Percentiles rank a stretch among this genome's conserved stretches.
These are phyloP conservation scores for Candida krabiensis DNA, from an alignment of 805 yeast species.

Conservation along the genomic window DNA sequence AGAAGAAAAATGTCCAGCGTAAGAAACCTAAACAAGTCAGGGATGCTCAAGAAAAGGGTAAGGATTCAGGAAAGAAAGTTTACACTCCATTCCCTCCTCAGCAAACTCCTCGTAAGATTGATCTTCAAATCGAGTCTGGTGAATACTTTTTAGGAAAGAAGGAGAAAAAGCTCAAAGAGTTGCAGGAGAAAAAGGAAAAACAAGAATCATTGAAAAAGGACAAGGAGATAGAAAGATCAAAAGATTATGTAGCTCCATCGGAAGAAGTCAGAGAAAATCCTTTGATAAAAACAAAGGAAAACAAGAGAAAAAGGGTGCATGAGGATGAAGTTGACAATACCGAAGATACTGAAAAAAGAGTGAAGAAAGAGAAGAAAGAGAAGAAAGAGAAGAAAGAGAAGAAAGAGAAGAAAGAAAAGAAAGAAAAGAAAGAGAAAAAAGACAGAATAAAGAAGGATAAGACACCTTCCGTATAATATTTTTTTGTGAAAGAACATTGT, in stretches of 20 bases:
- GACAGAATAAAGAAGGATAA: not conserved
- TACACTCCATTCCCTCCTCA: slow-evolving; percentile 99
- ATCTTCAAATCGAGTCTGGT: slow-evolving; percentile 96
- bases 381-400: slow-evolving; percentile 13
- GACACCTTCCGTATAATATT: too few relatives aligned
- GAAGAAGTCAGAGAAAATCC: slow-evolving; percentile 49
- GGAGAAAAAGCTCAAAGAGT: slow-evolving; percentile 71
- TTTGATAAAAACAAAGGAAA: slow-evolving; percentile 31
- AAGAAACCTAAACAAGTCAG: slow-evolving; percentile 75
- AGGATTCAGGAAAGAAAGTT: slow-evolving; percentile 57
- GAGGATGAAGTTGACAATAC: slow-evolving; percentile 26
- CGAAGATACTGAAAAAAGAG: slow-evolving; percentile 31
- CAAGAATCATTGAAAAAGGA: slow-evolving; percentile 69
- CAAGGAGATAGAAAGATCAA: slow-evolving; percentile 67
- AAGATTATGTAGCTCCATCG: slow-evolving; percentile 84
- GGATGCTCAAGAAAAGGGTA: slow-evolving; percentile 44
- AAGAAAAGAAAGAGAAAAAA: slow-evolving; percentile 7
- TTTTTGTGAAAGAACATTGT: too few relatives aligned
- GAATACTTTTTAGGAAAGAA: slow-evolving; percentile 90
- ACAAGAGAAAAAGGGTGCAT: slow-evolving; percentile 28
- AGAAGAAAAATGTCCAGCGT: slow-evolving; percentile 93
- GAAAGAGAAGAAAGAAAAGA: slow-evolving; percentile 16
- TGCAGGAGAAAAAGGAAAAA: slow-evolving; percentile 75
- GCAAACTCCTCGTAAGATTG: slow-evolving; percentile 95
- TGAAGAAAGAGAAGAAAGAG: slow-evolving; percentile 26